Evolutionary conservation across 2,329 filamentous ascomycete species (phyloP).

Genomic region (Rhynchosporium secalis): DNA sequence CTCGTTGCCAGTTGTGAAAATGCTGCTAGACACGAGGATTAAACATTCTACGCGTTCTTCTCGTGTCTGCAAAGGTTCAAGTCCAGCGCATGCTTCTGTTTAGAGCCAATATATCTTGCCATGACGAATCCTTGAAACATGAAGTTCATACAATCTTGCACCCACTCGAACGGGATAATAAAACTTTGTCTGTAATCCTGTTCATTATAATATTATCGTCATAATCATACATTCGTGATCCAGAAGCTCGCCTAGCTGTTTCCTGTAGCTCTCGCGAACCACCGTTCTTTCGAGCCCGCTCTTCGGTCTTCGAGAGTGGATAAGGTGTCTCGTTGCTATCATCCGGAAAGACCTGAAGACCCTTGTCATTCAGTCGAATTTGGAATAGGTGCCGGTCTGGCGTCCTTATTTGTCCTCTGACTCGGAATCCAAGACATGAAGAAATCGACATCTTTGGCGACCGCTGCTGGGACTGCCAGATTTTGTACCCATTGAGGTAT

Average conservation of each 20-base stretch:
- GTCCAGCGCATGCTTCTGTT: too few species aligned
- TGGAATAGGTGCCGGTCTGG: conserved; percentile 17
- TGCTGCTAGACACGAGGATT: too few species aligned
- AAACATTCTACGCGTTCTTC: too few species aligned
- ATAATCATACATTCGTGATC: conserved; percentile 9
- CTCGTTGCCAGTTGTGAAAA: too few species aligned
- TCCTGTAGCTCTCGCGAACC: not conserved
- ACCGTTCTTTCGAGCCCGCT: not conserved
- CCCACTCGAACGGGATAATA: too few species aligned
- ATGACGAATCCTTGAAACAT: too few species aligned
- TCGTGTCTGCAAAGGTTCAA: too few species aligned
- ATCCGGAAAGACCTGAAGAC: conserved; percentile 10
- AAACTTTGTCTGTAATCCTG: not conserved
- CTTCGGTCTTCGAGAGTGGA: not conserved
- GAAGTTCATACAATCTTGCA: not conserved
- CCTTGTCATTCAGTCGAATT: conserved; percentile 13
- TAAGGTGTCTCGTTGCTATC: not conserved
- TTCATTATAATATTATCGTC: conserved; percentile 8
- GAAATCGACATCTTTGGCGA: conserved; percentile 70
- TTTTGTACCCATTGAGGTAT: conserved; percentile 68
- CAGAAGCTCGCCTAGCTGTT: too few species aligned
- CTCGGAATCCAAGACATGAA: conserved; percentile 62
- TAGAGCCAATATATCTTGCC: too few species aligned
- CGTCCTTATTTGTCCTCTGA: conserved; percentile 25
- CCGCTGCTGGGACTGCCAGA: conserved; percentile 58